These are phyloP conservation scores for Ceratocystis cacaofunesta DNA, from an alignment of 2,329 filamentous ascomycete species.

Conservation along the genomic window DNA sequence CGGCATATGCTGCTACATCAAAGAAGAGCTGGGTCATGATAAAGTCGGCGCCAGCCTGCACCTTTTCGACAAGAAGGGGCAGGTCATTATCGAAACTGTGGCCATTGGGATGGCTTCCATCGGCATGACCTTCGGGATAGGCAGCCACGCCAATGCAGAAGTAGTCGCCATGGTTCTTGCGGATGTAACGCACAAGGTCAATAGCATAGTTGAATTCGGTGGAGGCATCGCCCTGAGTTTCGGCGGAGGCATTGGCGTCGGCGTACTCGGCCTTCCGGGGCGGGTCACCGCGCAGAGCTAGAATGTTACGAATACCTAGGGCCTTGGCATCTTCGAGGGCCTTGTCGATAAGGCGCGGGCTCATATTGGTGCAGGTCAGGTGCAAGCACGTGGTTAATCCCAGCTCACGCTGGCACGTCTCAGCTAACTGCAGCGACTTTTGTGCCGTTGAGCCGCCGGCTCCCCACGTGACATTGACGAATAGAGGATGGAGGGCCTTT, in stretches of 20 bases:
- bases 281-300: constrained; percentile 82
- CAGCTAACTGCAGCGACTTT: constrained; percentile 86
- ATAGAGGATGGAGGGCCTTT: constrained; percentile 74
- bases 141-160: constrained; percentile 92
- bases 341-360: constrained; percentile 66
- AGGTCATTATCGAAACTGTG: constrained; percentile 65
- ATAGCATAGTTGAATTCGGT: constrained; percentile 78
- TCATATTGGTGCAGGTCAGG: constrained; percentile 97
- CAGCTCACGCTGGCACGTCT: constrained; percentile 84
- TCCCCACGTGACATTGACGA: constrained; percentile 96
- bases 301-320: constrained; percentile 81
- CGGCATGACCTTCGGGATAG: constrained; percentile 89
- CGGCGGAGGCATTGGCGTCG: constrained; percentile 45
- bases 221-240: constrained; percentile 43
- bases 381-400: constrained; percentile 90
- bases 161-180: constrained; percentile 73
- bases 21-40: constrained; percentile 99
- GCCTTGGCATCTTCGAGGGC: constrained; percentile 81
- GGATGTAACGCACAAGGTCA: constrained; percentile 82
- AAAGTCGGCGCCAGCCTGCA: constrained; percentile 82
- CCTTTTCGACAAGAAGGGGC: constrained; percentile 81
- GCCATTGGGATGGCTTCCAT: constrained; percentile 64
- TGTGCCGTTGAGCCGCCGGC: constrained; percentile 82
- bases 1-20: constrained; percentile 66
- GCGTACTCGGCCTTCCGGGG: constrained; percentile 80